Conservation (phyloP, 1,284 basidiomycete species). For the Trichosporon coremiiforme region DNA sequence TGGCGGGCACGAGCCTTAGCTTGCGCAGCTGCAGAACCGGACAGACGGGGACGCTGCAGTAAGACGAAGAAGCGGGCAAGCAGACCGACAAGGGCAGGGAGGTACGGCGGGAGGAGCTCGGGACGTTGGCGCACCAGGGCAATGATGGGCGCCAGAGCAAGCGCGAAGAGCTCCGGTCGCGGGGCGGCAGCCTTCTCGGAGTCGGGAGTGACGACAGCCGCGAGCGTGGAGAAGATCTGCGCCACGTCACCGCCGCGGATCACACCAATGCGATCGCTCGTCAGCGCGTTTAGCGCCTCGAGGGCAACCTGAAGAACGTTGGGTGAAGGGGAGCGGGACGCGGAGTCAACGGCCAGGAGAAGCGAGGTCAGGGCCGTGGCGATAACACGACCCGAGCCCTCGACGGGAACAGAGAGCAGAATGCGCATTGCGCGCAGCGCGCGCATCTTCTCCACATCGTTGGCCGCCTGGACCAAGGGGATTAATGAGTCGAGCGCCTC, state of each 20-base stretch:
- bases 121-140: conserved; percentile 72
- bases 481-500: conserved; percentile 16
- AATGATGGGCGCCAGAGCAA: conserved; percentile 61
- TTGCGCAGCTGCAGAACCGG: conserved; percentile 67
- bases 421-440: conserved; percentile 25
- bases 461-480: neutral
- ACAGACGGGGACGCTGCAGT: conserved; percentile 65
- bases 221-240: conserved; percentile 22
- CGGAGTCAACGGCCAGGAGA: conserved; percentile 22
- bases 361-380: conserved; percentile 19
- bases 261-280: conserved; percentile 29
- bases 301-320: conserved; percentile 22
- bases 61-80: conserved; percentile 64
- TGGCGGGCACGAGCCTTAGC: conserved; percentile 64
- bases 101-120: conserved; percentile 67
- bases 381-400: conserved; percentile 27
- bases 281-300: conserved; percentile 21
- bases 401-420: conserved; percentile 26
- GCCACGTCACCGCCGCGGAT: conserved; percentile 25
- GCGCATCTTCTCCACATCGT: neutral
- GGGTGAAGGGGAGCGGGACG: neutral
- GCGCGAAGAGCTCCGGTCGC: conserved; percentile 20
- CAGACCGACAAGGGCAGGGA: conserved; percentile 69
- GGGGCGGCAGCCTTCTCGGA: neutral
- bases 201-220: conserved; percentile 21